Base-by-base conservation (phyloP, 139 green algal species). In the Haematococcus lacustris region DNA sequence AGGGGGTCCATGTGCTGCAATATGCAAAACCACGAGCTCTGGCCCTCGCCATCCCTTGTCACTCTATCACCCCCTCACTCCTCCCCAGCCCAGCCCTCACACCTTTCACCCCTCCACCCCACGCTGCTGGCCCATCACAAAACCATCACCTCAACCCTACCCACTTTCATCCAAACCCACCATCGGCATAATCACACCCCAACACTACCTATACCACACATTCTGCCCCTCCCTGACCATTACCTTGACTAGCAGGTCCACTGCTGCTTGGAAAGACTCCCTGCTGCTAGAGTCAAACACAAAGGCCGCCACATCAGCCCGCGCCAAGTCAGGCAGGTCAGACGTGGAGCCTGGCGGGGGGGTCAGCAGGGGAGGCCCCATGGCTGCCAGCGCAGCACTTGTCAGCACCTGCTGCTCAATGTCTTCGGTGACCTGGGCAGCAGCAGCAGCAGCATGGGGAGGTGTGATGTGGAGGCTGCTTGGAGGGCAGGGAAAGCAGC, bases 251-350 rank as follows among this genome's bases (percentile, higher is more conserved):
- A 79, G 66, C 50, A 72, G 66, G 13, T 35, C 2, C 4, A 71
- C 33, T 9, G 82, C 79, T 34, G 63, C 67, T 21, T 51, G 33
- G 51, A 87, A 82, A 2, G 76, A 82, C 37, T 77, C 73, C 4
- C 75, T 61, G 38, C 67, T 72, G 67, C 41, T 75, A 47, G 70
- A 71, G 68, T 93, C 88, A 76, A 93, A 93, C 50, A 90, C 63
- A 61, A 91, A 92, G 2, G 79, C 81, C 13, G 86, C 88, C 2
- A 83, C 77, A 66, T 91, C 86, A 21, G 62, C 80, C 30, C 72
- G 71, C 37, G 68, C 68, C 60, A 88, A 71, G 37, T 77, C 53
- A n/a, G n/a, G n/a, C n/a, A n/a, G n/a, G n/a, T n/a, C 17, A 71
- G 62, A 33, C 25, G 5, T 50, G 2, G 35, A 71, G 47, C 35